Evolutionary conservation across 768 basidiomycete genomes (phyloP), one percentile per base, ranked within the genome.

Genomic region (Auriscalpium vulgare): DNA sequence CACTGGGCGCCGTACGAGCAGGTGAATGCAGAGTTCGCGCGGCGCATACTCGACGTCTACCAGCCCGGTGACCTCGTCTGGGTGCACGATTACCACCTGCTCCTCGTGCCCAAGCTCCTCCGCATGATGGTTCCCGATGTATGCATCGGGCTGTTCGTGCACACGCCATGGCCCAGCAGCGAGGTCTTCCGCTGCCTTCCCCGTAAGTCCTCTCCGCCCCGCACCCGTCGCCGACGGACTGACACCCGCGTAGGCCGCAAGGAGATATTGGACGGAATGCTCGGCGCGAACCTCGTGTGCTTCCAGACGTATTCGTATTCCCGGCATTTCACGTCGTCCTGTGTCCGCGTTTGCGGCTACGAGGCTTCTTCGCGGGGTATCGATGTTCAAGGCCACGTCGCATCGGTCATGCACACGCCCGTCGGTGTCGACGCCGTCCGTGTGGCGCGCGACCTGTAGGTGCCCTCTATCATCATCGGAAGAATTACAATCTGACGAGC

Each of bases 291-390:
- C 72, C 80, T 97, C 37, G 84, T 97, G 50, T 95, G 91, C 70
- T 98, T 99, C 89, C 91, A 92, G 74, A 97, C 95, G 0, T 97
- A 95, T 71, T 94, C 92, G 3, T 95, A 97, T 75, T 85, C 88
- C 10, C 83, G 95, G 7, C 95, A 98, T 72, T 99, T 99, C 72
- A 84, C 83, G 34, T 94, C 91, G 16, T 91, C 92, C 1, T 97
- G 95, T 68, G 85, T 98, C 45, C 88, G 95, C 17, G 95, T 99
- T 5, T 95, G 93, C 69, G 95, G 95, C 2, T 92, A 93, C 72
- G 95, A 99, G 68, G 84, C 85, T 2, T 85, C 83, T 1, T 74
- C 56, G 74, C 57, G 67, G 9, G 69, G 82, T 5, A 92, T 97
- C 56, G 95, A 98, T 62, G 87, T 88, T 19, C 85, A 89, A 59